These are phyloP conservation scores for Aspergillus sp. DNA, from an alignment of 2,329 filamentous ascomycete species.

Conservation along the genomic window DNA sequence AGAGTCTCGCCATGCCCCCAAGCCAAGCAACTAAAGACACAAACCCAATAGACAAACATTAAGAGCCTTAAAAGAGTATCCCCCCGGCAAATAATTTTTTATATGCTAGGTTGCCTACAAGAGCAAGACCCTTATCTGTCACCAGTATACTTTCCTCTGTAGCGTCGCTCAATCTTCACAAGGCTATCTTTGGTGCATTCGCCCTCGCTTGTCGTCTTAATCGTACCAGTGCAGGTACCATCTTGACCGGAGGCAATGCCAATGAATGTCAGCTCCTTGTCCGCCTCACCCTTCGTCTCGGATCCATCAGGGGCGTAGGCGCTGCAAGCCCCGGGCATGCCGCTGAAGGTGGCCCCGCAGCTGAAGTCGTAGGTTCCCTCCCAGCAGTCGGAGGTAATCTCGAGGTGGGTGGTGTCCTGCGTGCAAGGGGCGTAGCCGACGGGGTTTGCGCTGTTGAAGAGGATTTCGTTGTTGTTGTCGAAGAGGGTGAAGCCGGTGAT, in stretches of 20 bases:
- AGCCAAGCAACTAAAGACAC: no score
- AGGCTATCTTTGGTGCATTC: no score
- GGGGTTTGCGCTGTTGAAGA: background rate
- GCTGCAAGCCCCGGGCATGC: conserved; percentile 2
- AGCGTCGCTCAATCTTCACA: no score
- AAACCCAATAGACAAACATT: no score
- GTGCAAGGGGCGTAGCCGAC: background rate
- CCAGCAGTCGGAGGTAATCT: background rate
- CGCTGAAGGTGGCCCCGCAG: conserved; percentile 1
- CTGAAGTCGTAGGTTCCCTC: background rate
- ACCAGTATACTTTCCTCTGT: no score
- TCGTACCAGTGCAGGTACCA: background rate
- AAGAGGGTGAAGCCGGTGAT: background rate
- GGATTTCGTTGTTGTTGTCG: background rate
- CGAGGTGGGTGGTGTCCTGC: background rate
- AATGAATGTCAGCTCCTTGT: background rate
- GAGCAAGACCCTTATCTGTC: no score
- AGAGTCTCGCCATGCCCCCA: no score
- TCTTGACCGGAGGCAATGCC: background rate
- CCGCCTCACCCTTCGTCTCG: background rate
- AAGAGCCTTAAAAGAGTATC: no score
- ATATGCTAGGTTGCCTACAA: no score
- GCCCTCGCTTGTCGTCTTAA: no score
- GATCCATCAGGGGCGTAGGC: background rate
- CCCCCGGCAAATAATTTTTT: no score